Conservation (phyloP, 2,329 filamentous ascomycete species). For the Paraconiothyrium brasiliense region DNA sequence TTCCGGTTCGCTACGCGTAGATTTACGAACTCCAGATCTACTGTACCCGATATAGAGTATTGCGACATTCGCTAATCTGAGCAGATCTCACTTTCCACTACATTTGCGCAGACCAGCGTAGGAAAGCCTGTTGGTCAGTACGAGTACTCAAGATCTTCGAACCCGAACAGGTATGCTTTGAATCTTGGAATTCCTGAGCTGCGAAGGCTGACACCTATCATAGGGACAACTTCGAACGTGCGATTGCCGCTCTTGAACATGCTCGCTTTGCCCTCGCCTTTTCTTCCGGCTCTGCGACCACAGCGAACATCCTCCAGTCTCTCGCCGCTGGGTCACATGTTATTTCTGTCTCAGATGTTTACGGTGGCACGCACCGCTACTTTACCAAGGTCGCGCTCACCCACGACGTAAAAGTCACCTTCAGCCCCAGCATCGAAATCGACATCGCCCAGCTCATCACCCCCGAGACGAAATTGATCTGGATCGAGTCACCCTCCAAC, state of each 20-base stretch:
- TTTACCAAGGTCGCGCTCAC: slow-evolving; percentile 97
- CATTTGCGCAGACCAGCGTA: slow-evolving; percentile 89
- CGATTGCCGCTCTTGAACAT: slow-evolving; percentile 90
- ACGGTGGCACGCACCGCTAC: slow-evolving; percentile 97
- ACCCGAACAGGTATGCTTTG: slow-evolving; percentile 76
- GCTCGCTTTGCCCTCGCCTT: slow-evolving; percentile 94
- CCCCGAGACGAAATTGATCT: slow-evolving; percentile 89
- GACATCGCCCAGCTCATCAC: slow-evolving; percentile 87
- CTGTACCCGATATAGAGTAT: not conserved
- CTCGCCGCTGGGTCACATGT: slow-evolving; percentile 92
- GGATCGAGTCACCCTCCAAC: slow-evolving; percentile 97
- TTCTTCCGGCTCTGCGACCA: slow-evolving; percentile 91
- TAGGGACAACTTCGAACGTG: slow-evolving; percentile 89
- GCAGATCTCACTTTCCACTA: slow-evolving; percentile 92
- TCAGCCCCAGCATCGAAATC: slow-evolving; percentile 89
- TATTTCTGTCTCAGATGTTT: slow-evolving; percentile 95
- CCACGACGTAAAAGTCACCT: slow-evolving; percentile 93
- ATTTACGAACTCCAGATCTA: not conserved
- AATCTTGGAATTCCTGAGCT: not conserved
- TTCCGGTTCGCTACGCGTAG: not conserved
- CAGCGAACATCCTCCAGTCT: slow-evolving; percentile 91
- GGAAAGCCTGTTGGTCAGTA: slow-evolving; percentile 87
- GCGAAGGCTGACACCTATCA: slow-evolving; percentile 21
- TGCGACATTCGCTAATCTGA: slow-evolving; percentile 20
- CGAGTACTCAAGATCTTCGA: slow-evolving; percentile 93